Evolutionary conservation across 2,329 filamentous ascomycete genomes (phyloP).

Genomic region (Phaeosphaeriaceae sp.): DNA sequence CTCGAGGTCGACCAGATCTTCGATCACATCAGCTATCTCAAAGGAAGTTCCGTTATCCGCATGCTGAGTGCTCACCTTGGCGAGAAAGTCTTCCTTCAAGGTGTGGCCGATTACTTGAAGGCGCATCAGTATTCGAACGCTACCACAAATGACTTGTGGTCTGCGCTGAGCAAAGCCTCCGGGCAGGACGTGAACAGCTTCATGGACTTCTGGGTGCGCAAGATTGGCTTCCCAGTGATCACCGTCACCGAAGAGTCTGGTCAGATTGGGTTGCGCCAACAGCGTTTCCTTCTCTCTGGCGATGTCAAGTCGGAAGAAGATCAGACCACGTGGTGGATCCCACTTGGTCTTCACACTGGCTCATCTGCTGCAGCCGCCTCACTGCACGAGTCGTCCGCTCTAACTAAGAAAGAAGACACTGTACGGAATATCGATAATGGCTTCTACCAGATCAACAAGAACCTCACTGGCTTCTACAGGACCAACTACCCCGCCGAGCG

Average conservation of each 20-base stretch:
- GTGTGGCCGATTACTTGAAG: conserved; percentile 88
- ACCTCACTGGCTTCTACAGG: conserved; percentile 88
- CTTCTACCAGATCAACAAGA: conserved; percentile 94
- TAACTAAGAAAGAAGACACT: conserved; percentile 78
- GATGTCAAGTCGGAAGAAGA: conserved; percentile 93
- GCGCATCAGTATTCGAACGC: conserved; percentile 88
- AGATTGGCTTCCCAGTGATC: conserved; percentile 92
- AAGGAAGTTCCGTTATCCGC: conserved; percentile 93
- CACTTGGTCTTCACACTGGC: conserved; percentile 82
- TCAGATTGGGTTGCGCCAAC: conserved; percentile 82
- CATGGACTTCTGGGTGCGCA: conserved; percentile 95
- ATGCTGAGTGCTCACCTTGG: conserved; percentile 94
- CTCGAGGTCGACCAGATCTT: conserved; percentile 98
- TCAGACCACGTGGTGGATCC: conserved; percentile 93
- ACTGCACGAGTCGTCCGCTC: conserved; percentile 67
- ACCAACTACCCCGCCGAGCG: conserved; percentile 91
- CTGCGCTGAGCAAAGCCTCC: conserved; percentile 83
- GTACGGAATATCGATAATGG: conserved; percentile 75
- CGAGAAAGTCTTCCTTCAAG: conserved; percentile 84
- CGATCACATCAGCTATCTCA: conserved; percentile 93
- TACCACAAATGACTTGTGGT: conserved; percentile 90
- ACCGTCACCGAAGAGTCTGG: conserved; percentile 84
- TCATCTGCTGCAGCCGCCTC: conserved; percentile 59
- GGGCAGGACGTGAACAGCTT: conserved; percentile 83
- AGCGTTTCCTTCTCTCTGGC: conserved; percentile 87